phyloP scores from a whole-genome alignment of 345 rosid species.

The Leavenworthia alabamica region DNA sequence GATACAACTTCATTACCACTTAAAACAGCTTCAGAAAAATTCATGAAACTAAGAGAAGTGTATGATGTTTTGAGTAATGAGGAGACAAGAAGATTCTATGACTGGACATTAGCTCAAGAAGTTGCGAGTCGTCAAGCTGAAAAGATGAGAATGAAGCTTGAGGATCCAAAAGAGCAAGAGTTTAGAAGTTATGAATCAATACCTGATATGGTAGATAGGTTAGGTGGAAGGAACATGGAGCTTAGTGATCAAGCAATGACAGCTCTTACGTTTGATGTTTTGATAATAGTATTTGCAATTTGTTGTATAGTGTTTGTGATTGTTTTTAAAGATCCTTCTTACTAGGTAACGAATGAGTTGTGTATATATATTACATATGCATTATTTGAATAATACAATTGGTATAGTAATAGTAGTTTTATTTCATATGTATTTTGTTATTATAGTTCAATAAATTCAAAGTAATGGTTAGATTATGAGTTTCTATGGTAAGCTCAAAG shows the following conservation, averaged over 20 bases:
- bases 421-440: not conserved
- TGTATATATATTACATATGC: not conserved
- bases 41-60: slow-evolving; percentile 63
- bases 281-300: slow-evolving; percentile 47
- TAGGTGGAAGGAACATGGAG: slow-evolving; percentile 72
- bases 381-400: not conserved
- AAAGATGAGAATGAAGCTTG: slow-evolving; percentile 60
- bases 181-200: slow-evolving; percentile 38
- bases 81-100: slow-evolving; percentile 69
- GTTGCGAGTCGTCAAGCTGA: slow-evolving; percentile 75
- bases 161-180: slow-evolving; percentile 66
- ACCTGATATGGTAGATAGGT: slow-evolving; percentile 81
- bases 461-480: no score
- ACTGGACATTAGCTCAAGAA: slow-evolving; percentile 92
- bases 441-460: not conserved
- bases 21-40: slow-evolving; percentile 74
- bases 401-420: not conserved
- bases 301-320: slow-evolving; percentile 54
- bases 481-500: no score
- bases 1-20: slow-evolving; percentile 89
- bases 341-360: slow-evolving; percentile 4
- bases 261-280: slow-evolving; percentile 68
- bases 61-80: slow-evolving; percentile 56
- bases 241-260: slow-evolving; percentile 77
- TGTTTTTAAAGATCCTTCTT: slow-evolving; percentile 61